phyloP scores from a whole-genome alignment of 164 flowering plant species.

The Tinospora cordifolia region DNA sequence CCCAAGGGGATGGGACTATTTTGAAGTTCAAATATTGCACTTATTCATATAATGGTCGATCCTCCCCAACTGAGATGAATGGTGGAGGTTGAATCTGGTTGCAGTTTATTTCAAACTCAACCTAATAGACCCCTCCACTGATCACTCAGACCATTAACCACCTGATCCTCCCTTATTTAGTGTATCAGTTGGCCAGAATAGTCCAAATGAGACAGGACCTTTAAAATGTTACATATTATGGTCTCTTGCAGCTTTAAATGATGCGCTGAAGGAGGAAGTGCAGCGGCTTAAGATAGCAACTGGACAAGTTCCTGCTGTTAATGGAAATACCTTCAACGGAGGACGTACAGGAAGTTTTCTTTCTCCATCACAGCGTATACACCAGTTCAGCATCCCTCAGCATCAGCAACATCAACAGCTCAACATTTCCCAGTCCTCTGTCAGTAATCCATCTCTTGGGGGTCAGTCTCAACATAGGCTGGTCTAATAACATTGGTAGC shows the following conservation, averaged over 20 bases:
- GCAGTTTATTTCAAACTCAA: no score
- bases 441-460: conserved; percentile 24
- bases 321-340: conserved; percentile 45
- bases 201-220: not conserved
- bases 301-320: conserved; percentile 39
- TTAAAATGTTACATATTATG: not conserved
- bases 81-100: no score
- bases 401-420: conserved; percentile 32
- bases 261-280: conserved; percentile 69
- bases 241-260: conserved; percentile 39
- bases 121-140: no score
- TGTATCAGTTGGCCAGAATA: not conserved
- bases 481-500: conserved; percentile 14
- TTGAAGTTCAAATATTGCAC: no score
- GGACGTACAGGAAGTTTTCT: conserved; percentile 39
- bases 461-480: conserved; percentile 44
- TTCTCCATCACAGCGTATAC: conserved; percentile 31
- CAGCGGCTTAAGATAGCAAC: conserved; percentile 71
- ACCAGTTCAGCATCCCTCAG: conserved; percentile 37
- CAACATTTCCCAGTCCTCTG: conserved; percentile 36
- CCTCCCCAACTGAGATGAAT: no score
- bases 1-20: no score
- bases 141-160: no score
- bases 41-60: no score
- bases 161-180: no score